phyloP scores from a whole-genome alignment of 208 protist genomes.

The Trypanosomatidae sp. region DNA sequence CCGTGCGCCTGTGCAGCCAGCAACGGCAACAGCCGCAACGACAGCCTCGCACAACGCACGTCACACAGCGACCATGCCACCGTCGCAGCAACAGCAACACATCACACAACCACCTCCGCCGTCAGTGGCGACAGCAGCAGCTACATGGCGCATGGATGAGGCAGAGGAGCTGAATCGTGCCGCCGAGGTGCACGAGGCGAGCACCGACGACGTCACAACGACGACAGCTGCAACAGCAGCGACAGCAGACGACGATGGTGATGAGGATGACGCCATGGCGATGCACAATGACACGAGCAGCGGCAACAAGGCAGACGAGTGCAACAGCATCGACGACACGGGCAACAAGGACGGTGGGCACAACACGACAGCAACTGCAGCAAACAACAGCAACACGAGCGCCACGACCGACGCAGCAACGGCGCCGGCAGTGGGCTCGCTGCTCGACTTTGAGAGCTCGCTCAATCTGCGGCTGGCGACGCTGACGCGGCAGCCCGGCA shows the following conservation, averaged over 20 bases:
- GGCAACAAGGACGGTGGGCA: neutral
- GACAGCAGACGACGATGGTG: neutral
- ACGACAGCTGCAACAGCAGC: neutral
- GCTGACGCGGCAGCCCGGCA: slow-evolving; percentile 63
- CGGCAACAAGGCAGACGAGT: neutral
- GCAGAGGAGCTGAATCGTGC: slow-evolving; percentile 30
- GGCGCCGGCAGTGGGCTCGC: slow-evolving; percentile 16
- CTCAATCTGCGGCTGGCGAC: slow-evolving; percentile 81
- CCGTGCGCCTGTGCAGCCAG: no score
- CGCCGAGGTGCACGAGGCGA: slow-evolving; percentile 23
- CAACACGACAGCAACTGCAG: neutral
- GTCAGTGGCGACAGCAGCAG: neutral
- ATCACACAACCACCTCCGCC: neutral
- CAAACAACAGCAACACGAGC: neutral
- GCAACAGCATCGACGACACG: neutral
- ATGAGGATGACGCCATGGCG: neutral
- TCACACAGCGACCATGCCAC: no score
- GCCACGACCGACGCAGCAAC: neutral
- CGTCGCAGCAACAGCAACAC: no score
- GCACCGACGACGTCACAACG: slow-evolving; percentile 3
- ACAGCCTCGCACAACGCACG: no score
- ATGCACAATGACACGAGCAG: neutral
- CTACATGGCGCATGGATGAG: slow-evolving; percentile 6
- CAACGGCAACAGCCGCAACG: no score
- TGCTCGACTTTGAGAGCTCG: slow-evolving; percentile 65